These are phyloP conservation scores for Trichoderma atroviride DNA, from an alignment of 2,329 filamentous ascomycete species.

Conservation along the genomic window DNA sequence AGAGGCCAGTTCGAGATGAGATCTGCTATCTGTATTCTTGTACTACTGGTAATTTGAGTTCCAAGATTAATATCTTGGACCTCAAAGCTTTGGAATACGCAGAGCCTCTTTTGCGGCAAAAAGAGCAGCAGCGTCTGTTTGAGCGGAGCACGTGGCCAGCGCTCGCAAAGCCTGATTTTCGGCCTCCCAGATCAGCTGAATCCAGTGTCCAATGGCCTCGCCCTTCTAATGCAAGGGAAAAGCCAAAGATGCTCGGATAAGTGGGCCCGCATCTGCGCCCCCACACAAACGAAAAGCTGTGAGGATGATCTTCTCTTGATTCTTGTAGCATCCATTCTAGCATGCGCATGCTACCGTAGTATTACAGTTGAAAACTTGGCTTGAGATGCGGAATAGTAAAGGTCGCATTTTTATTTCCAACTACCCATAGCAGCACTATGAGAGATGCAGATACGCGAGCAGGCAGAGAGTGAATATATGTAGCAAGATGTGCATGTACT, in stretches of 20 bases:
- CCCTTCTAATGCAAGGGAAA: slow-evolving; percentile 23
- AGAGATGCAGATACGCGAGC: background rate
- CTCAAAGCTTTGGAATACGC: background rate
- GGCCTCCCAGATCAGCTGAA: background rate
- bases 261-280: background rate
- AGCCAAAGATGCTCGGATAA: slow-evolving; percentile 6
- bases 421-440: background rate
- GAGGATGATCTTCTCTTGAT: background rate
- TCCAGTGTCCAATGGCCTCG: slow-evolving; percentile 5
- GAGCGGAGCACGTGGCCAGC: slow-evolving; percentile 5
- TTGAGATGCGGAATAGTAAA: background rate
- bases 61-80: background rate
- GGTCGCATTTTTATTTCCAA: background rate
- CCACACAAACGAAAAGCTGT: slow-evolving; percentile 11
- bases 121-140: background rate
- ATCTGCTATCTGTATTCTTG: background rate
- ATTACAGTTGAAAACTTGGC: background rate
- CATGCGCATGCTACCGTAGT: background rate
- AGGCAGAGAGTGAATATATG: no score
- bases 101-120: background rate
- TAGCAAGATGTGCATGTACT: background rate
- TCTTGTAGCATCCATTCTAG: background rate
- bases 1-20: background rate
- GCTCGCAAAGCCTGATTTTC: background rate
- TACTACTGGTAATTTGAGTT: background rate